Conservation (phyloP, 2,329 filamentous ascomycete species). For the Penicillium sp. region DNA sequence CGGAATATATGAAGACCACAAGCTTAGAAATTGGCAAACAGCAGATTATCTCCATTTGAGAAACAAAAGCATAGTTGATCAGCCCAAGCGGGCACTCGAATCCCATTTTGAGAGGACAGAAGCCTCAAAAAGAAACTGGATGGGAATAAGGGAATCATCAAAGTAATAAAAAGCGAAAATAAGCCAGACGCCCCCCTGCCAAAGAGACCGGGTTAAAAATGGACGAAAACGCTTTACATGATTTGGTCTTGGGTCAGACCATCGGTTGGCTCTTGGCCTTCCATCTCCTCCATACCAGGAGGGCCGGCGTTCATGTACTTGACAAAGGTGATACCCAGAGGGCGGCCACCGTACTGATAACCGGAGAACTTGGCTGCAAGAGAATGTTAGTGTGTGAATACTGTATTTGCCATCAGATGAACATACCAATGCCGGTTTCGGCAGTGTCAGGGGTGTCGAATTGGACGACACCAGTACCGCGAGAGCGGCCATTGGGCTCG, state of each 20-base stretch:
- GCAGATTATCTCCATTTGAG: background rate
- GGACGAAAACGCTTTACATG: constrained; percentile 61
- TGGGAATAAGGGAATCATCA: constrained; percentile 28
- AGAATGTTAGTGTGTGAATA: constrained; percentile 23
- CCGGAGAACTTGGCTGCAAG: constrained; percentile 82
- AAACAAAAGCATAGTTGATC: constrained; percentile 2
- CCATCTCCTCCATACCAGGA: constrained; percentile 69
- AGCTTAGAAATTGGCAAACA: background rate
- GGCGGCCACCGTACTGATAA: constrained; percentile 94
- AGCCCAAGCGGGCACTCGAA: constrained; percentile 9
- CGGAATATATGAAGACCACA: background rate
- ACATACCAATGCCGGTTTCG: constrained; percentile 78
- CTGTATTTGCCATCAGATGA: background rate
- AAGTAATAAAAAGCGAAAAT: constrained; percentile 9
- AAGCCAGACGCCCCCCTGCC: constrained; percentile 7
- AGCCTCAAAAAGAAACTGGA: constrained; percentile 9
- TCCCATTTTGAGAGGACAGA: constrained; percentile 6
- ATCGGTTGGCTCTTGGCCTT: constrained; percentile 66
- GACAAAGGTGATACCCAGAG: constrained; percentile 88
- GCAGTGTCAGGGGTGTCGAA: constrained; percentile 82
- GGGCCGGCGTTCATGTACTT: constrained; percentile 76
- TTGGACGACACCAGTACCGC: constrained; percentile 92
- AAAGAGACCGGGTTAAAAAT: constrained; percentile 8
- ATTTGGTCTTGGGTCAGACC: constrained; percentile 96
- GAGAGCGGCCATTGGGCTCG: constrained; percentile 91